Evolutionary conservation across 1,284 basidiomycete genomes (phyloP), one percentile per base, ranked within the genome.

Genomic region (Phellinidium pouzarii): DNA sequence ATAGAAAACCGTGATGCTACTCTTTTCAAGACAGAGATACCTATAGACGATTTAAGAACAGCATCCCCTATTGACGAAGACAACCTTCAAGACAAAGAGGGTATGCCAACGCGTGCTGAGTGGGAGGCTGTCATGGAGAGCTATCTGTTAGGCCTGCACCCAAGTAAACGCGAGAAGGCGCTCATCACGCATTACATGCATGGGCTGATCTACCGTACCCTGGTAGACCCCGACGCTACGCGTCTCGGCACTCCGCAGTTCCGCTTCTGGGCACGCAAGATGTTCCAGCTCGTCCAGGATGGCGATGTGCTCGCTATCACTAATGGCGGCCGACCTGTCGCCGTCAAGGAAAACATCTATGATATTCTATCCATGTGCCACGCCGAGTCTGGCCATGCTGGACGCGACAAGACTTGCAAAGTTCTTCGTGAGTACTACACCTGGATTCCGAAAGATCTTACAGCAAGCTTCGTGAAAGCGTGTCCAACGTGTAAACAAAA

Each of bases 241-340:
- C 44, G 64, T 40, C 59, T 71, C 44, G 75, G 77, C 57, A 79
- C 75, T 3, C 72, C 82, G 1, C 82, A 84, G 59, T 89, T 89
- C 64, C 78, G 84, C 44, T 87, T 81, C 67, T 90, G 87, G 87
- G 86, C 82, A 4, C 79, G 84, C 60, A 87, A 85, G 71, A 88
- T 82, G 79, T 88, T 89, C 63, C 68, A 68, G 45, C 61, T 87
- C 4, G 74, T 73, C 45, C 66, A 69, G 57, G 59, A 19, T 58
- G 57, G 26, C 37, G 50, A 22, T 57, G 54, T 68, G 12, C 64
- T 70, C 23, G 72, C 75, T 53, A 73, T 90, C 25, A 66, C 85
- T 17, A 84, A 87, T 61, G 79, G 87, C 54, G 74, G 77, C 58
- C 73, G 79, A 14, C 79, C 85, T 0, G 82, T 90, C 11, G 87